Evolutionary conservation across 2,329 filamentous ascomycete genomes (phyloP), one percentile per base, ranked within the genome.

Genomic region (Akanthomyces lecanii): DNA sequence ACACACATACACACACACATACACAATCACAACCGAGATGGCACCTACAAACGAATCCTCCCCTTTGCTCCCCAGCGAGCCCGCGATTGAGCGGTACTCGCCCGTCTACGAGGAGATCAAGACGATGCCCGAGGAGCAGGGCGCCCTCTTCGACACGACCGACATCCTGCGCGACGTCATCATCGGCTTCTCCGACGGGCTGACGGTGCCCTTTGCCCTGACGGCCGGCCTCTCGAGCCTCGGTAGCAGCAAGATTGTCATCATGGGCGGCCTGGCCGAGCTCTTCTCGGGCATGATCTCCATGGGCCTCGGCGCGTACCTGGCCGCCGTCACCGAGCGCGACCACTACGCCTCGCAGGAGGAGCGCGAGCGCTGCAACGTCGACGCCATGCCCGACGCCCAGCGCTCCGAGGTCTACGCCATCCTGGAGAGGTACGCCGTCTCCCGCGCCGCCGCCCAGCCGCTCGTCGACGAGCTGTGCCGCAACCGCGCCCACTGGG

Each of bases 121-220:
- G 65, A 63, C 36, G 58, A 65, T 57, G 61, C 68, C 33, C 62
- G 68, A 44, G 16, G 64, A 51, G 40, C 67, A 70, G 11, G 65
- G 67, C 25, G 71, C 70, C 14, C 70, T 73, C 64, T 67, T 72
- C 58, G 74, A 76, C 68, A 72, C 80, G 67, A 74, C 74, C 64
- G 76, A 78, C 62, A 70, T 85, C 59, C 74, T 88, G 18, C 81
- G 83, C 52, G 87, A 91, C 73, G 81, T 87, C 66, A 91, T 90
- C 64, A 88, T 93, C 67, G 90, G 90, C 60, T 86, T 92, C 68
- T 88, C 89, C 0, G 90, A 93, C 70, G 90, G 90, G 18, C 81
- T 93, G 68, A 93, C 90, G 0, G 90, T 93, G 0, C 90, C 90
- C 0, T 93, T 93, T 68, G 90, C 90, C 18, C 79, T 93, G 44